Conservation (phyloP, 345 rosid species). For the Acer yangbiense region DNA sequence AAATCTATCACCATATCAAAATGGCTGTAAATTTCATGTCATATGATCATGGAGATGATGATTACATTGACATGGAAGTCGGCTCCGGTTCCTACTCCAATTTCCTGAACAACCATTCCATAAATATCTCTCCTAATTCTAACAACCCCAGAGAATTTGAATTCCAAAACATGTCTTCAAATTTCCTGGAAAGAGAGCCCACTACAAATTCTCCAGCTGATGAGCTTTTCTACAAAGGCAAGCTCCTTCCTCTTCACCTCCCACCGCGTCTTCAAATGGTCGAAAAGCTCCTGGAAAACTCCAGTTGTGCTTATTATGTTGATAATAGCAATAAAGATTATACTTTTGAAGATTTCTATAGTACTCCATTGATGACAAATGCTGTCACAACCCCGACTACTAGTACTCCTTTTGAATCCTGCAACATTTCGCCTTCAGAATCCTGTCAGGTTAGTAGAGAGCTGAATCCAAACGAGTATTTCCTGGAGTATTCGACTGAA, state of each 20-base stretch:
- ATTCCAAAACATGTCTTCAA: conserved; percentile 71
- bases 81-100: conserved; percentile 58
- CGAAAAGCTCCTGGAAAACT: conserved; percentile 54
- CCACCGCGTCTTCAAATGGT: conserved; percentile 79
- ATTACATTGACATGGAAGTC: conserved; percentile 88
- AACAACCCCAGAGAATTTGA: conserved; percentile 70
- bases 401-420: conserved; percentile 85
- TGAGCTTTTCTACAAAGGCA: conserved; percentile 93
- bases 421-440: conserved; percentile 73
- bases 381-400: conserved; percentile 55
- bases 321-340: conserved; percentile 1
- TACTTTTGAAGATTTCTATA: conserved; percentile 51
- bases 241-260: conserved; percentile 88
- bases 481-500: conserved; percentile 38
- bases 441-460: conserved; percentile 78
- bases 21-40: conserved; percentile 52
- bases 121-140: conserved; percentile 39
- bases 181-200: conserved; percentile 41
- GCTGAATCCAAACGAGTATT: conserved; percentile 63
- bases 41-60: conserved; percentile 68
- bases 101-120: conserved; percentile 43
- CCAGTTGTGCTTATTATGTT: conserved; percentile 21
- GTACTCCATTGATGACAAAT: conserved; percentile 66
- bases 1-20: neutral
- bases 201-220: conserved; percentile 77